Base-by-base conservation (phyloP, 805 yeast genomes). In the Wickerhamomyces ciferrii region DNA sequence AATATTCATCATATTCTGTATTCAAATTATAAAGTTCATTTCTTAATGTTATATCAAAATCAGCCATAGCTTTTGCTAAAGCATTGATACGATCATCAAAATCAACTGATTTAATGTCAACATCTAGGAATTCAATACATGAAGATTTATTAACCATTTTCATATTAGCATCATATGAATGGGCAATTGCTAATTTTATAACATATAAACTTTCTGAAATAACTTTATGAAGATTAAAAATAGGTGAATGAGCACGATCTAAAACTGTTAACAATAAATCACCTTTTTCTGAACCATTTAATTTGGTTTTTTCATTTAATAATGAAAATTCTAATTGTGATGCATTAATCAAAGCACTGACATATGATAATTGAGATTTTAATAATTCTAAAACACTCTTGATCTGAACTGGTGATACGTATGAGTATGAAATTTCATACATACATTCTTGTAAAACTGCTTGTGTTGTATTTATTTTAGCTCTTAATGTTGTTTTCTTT, bases 381-480 rank as follows among this genome's bases (percentile, higher is more conserved):
- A 74, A 53, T 15, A 57, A 53, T 11, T 64, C 59, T 18, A 73
- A 61, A 2, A 67, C 50, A 4, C 66, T 61, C 39, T 67, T 63
- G 27, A 75, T 50, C 39, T 68, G 70, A 8, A 58, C 54, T 21
- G 81, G 80, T 0, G 79, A 67, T 18, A 72, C 54, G 45, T 63
- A 70, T 0, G 80, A 71, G 50, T 71, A 76, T 1, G 80, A 71
- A 1, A 75, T 60, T 52, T 76, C 81, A 49, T 72, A 76, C 3
- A 68, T 56, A 50, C 78, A 73, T 52, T 76, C 80, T 31, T 71
- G 67, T 25, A 74, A 54, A 2, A 71, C 76, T 7, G 66, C 56
- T 25, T 65, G 60, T 42, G 74, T 67, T 14, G 61, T 54, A 10
- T 55, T 58, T 9, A 72, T 56, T 37, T 70, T 67, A 2, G 62